Percentiles rank a stretch among this genome's conserved stretches.
Conservation (phyloP, 371 early-diverging fungal genomes). For the Dichotomocladium elegans region DNA sequence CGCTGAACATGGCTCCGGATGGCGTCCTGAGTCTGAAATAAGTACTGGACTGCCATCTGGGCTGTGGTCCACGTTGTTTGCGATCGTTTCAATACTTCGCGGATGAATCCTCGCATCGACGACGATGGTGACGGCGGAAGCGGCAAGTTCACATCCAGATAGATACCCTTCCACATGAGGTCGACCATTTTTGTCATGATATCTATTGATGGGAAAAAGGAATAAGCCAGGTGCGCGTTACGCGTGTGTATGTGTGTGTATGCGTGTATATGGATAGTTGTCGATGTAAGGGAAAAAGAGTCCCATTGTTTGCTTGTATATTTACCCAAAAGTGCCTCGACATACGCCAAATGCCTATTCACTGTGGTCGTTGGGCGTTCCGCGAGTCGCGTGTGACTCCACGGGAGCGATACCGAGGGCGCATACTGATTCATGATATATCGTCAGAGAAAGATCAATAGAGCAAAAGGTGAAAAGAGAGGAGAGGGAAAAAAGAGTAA, state of each 20-base stretch:
- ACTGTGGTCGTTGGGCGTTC: constrained; percentile 6
- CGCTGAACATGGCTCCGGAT: constrained; percentile 21
- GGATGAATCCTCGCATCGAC: constrained; percentile 68
- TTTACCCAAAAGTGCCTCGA: constrained; percentile 34
- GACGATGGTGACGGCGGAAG: constrained; percentile 37
- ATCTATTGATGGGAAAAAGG: too few species aligned
- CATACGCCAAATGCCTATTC: constrained; percentile 35
- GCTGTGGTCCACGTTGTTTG: constrained; percentile 74
- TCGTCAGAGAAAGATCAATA: not conserved
- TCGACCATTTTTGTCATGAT: constrained; percentile 26
- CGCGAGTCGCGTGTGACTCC: not conserved
- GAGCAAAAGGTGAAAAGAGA: not conserved
- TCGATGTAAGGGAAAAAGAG: too few species aligned
- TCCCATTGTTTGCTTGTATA: too few species aligned
- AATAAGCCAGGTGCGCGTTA: too few species aligned
- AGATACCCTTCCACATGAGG: constrained; percentile 22
- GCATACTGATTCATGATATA: not conserved
- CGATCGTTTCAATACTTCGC: constrained; percentile 73
- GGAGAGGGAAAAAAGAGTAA: not conserved
- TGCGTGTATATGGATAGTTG: not conserved
- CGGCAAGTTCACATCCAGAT: constrained; percentile 8
- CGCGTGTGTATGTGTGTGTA: not conserved
- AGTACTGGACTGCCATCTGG: constrained; percentile 71
- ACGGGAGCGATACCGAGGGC: constrained; percentile 3
- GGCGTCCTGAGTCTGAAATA: constrained; percentile 49